Evolutionary conservation across 768 basidiomycete genomes (phyloP).

Genomic region (Hemileccinum impolitum): DNA sequence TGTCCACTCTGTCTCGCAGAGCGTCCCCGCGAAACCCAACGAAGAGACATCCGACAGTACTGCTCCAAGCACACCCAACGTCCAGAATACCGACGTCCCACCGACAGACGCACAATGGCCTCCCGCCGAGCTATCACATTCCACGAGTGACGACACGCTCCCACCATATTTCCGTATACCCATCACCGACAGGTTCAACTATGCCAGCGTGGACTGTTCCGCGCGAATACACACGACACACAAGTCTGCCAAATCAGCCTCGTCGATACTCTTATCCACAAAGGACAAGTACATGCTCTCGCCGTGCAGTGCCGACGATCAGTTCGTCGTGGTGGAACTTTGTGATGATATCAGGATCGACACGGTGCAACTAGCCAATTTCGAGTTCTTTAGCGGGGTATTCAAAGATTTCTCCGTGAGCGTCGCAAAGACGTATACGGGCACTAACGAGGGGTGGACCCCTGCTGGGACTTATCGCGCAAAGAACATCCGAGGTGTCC

Average conservation of each 20-base stretch:
- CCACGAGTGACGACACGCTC: slow-evolving; percentile 24
- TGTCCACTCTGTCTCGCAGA: slow-evolving; percentile 35
- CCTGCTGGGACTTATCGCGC: slow-evolving; percentile 75
- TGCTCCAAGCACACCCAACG: background rate
- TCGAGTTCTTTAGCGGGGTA: slow-evolving; percentile 96
- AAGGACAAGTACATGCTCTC: slow-evolving; percentile 97
- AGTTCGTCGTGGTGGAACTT: slow-evolving; percentile 91
- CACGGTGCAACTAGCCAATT: slow-evolving; percentile 93
- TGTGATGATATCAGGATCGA: slow-evolving; percentile 98
- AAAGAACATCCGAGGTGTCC: slow-evolving; percentile 89
- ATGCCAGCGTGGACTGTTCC: slow-evolving; percentile 89
- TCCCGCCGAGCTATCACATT: slow-evolving; percentile 13
- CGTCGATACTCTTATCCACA: slow-evolving; percentile 82
- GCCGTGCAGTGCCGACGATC: slow-evolving; percentile 62
- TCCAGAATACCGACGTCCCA: slow-evolving; percentile 2
- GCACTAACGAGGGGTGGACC: slow-evolving; percentile 60
- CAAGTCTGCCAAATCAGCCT: slow-evolving; percentile 74
- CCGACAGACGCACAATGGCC: slow-evolving; percentile 9
- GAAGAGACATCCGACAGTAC: slow-evolving; percentile 5
- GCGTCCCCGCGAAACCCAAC: slow-evolving; percentile 15
- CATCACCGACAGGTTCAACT: slow-evolving; percentile 88
- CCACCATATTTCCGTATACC: slow-evolving; percentile 71
- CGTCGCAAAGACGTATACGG: slow-evolving; percentile 77
- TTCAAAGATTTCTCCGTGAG: slow-evolving; percentile 90
- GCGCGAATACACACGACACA: slow-evolving; percentile 88